Evolutionary conservation across 2,329 filamentous ascomycete genomes (phyloP), one percentile per base, ranked within the genome.

Genomic region (Stagonosporopsis rhizophila): DNA sequence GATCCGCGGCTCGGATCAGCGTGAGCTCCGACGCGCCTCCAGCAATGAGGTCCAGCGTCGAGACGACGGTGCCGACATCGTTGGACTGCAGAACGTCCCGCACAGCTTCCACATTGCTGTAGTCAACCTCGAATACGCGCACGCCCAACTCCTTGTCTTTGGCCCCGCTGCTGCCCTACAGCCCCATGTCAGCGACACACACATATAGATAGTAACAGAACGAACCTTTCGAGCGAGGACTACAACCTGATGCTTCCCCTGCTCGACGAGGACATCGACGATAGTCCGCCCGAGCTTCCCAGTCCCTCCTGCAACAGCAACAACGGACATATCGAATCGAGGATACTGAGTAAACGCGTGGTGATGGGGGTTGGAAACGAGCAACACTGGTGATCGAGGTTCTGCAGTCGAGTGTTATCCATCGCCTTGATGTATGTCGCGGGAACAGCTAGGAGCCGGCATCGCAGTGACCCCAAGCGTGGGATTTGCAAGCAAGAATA

Each of bases 251-350:
- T 44, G 47, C 6, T 25, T 15, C 1, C 46, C 52, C 30, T 48
- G 22, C 6, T 30, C 38, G 19, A 55, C 17, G 19, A 55, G 41
- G 19, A 45, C 35, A 14, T 54, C 65, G 37, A 63, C 58, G 23
- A 68, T 62, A 27, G 54, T 50, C 27, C 60, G 60, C 20, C 65
- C 65, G 34, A 67, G 40, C 11, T 58, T 58, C 28, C 65, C 63
- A 15, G 62, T 62, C 5, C 65, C 65, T 30, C 64, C 64, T 4
- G 65, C 64, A 22, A 65, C 52, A 20, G 64, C 64, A 37, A 68
- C 49, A 42, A 45, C 22, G 11, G 39, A 27, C 39, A 41, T 41
- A 6, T 25, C 23, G 23, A 4, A 4, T n/a, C n/a, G n/a, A n/a
- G n/a, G n/a, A n/a, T n/a, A n/a, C n/a, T n/a, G 8, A 25, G 8